Percentiles rank a stretch among this genome's conserved stretches.
These are phyloP conservation scores for Colletotrichum destructivum DNA, from an alignment of 2,329 filamentous ascomycete species.

Conservation along the genomic window DNA sequence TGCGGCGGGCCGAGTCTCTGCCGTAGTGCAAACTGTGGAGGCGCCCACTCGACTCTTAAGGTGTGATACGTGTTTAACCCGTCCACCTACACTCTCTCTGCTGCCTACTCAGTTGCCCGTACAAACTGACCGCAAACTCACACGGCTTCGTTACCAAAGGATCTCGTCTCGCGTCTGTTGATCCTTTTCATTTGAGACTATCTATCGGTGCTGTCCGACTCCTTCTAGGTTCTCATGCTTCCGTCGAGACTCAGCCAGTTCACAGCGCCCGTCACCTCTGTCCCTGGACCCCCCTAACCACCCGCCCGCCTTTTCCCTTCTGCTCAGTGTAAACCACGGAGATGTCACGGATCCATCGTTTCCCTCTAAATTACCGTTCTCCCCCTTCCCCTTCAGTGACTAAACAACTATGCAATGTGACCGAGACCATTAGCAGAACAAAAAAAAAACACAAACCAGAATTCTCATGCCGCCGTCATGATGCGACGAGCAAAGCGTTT, in stretches of 20 bases:
- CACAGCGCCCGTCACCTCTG: slow-evolving; percentile 11
- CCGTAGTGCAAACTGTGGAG: not conserved
- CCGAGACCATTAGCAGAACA: slow-evolving; percentile 41
- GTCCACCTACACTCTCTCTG: not conserved
- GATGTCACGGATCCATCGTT: slow-evolving; percentile 30
- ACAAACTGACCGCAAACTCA: not conserved
- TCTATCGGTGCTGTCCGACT: slow-evolving; percentile 37
- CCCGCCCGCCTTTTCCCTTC: slow-evolving; percentile 8
- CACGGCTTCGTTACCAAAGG: not conserved
- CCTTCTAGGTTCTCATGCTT: slow-evolving; percentile 22
- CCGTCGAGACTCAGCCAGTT: slow-evolving; percentile 22
- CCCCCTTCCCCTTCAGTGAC: slow-evolving; percentile 31
- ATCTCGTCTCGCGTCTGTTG: slow-evolving; percentile 6
- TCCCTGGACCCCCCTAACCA: not conserved
- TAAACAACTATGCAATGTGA: slow-evolving; percentile 42
- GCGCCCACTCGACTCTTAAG: not conserved
- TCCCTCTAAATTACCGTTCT: slow-evolving; percentile 40
- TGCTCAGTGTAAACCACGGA: slow-evolving; percentile 24
- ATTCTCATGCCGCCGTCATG: slow-evolving; percentile 33
- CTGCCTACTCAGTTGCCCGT: not conserved
- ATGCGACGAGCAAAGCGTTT: slow-evolving; percentile 41
- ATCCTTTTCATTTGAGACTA: slow-evolving; percentile 41
- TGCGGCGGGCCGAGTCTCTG: slow-evolving; percentile 11
- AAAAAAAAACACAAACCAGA: not conserved
- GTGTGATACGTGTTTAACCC: not conserved